Percentiles rank a stretch among this genome's conserved stretches.
Evolutionary conservation across 768 basidiomycete species (phyloP).

Genomic region (Polyporus arcularius): DNA sequence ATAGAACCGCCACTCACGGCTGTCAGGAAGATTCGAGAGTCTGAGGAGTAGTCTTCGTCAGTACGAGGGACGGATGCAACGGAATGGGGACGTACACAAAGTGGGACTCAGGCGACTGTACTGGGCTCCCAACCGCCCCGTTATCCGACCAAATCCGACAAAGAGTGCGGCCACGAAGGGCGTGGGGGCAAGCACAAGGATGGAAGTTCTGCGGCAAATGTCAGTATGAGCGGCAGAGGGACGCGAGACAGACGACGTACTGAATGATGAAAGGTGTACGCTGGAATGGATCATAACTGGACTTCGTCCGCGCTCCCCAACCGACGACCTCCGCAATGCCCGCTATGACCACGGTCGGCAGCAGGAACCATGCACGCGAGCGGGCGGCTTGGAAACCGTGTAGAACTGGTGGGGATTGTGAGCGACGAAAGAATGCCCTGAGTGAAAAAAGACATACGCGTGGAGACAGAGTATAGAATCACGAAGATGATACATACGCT

Average conservation of each 20-base stretch:
- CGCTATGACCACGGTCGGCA: constrained; percentile 15
- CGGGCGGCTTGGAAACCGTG: constrained; percentile 11
- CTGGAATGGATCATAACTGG: constrained; percentile 6
- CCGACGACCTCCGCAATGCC: constrained; percentile 17
- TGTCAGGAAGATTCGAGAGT: constrained; percentile 30
- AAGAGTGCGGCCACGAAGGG: constrained; percentile 60
- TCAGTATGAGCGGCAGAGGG: constrained; percentile 23
- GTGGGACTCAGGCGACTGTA: constrained; percentile 51
- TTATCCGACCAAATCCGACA: constrained; percentile 51
- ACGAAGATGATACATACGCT: constrained; percentile 5
- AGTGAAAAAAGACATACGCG: background rate
- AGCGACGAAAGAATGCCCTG: background rate
- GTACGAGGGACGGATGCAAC: background rate
- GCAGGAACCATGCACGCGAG: constrained; percentile 17
- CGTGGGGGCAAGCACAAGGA: constrained; percentile 40
- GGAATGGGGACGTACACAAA: constrained; percentile 24
- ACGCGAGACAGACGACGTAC: constrained; percentile 1
- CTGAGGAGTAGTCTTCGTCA: constrained; percentile 11
- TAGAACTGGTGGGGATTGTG: background rate
- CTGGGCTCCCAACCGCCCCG: constrained; percentile 41
- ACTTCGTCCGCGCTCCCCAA: constrained; percentile 16
- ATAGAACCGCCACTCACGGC: constrained; percentile 25
- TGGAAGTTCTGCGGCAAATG: constrained; percentile 2
- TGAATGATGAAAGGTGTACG: constrained; percentile 17
- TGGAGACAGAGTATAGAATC: background rate